These are phyloP conservation scores for Hericium coralloides DNA, from an alignment of 768 basidiomycete species.

Conservation along the genomic window DNA sequence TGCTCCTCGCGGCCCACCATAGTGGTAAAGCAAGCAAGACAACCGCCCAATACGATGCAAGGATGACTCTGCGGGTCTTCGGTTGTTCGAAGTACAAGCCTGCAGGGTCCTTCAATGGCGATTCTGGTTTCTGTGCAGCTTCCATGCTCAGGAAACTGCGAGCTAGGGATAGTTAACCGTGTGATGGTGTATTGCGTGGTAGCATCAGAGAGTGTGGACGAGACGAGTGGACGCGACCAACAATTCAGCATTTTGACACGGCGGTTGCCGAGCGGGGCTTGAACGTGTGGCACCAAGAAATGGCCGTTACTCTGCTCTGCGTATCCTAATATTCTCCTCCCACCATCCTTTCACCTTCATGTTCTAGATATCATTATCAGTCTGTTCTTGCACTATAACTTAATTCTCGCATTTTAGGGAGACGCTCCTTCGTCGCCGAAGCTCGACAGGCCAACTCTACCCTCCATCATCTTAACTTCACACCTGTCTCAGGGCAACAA, in stretches of 20 bases:
- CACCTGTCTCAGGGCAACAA: not conserved
- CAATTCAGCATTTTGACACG: not conserved
- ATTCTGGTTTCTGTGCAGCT: too few relatives aligned
- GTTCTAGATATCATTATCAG: not conserved
- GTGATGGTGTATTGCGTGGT: not conserved
- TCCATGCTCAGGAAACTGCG: not conserved
- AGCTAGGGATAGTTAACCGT: not conserved
- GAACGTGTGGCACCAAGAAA: constrained; percentile 1
- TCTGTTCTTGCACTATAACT: not conserved
- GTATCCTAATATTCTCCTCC: not conserved
- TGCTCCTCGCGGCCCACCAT: constrained; percentile 93
- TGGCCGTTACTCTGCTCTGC: not conserved
- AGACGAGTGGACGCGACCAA: not conserved
- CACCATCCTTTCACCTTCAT: not conserved
- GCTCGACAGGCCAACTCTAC: not conserved
- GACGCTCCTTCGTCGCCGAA: not conserved
- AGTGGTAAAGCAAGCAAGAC: constrained; percentile 74
- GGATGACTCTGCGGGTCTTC: constrained; percentile 41
- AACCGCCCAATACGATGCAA: constrained; percentile 70
- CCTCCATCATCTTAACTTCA: not conserved
- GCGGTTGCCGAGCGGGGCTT: not conserved
- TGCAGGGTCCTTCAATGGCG: constrained; percentile 5
- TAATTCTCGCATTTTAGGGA: not conserved
- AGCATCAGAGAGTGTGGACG: not conserved
- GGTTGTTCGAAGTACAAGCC: constrained; percentile 5